These are phyloP conservation scores for Suillus cothurnatus DNA, from an alignment of 768 basidiomycete genomes.

Conservation along the genomic window DNA sequence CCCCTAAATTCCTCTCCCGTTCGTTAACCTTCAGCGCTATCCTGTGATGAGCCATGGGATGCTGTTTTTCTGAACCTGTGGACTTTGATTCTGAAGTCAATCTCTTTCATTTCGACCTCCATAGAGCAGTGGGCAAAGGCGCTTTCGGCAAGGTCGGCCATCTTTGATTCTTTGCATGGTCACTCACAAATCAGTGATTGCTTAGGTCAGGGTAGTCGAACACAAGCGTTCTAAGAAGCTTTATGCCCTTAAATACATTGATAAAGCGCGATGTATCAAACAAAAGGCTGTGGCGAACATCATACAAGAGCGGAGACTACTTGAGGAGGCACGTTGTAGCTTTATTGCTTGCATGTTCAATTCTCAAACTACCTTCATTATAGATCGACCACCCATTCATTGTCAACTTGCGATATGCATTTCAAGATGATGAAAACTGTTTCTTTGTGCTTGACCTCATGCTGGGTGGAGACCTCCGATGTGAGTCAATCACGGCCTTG, in stretches of 20 bases:
- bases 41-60: conserved; percentile 56
- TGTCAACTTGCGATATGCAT: conserved; percentile 91
- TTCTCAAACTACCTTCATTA: conserved; percentile 15
- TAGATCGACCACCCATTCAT: conserved; percentile 90
- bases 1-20: conserved; percentile 22
- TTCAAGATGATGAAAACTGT: conserved; percentile 97
- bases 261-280: conserved; percentile 88
- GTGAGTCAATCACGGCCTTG: conserved; percentile 48
- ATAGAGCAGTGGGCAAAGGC: conserved; percentile 94
- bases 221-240: conserved; percentile 92
- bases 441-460: conserved; percentile 98
- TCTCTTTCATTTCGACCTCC: conserved; percentile 96
- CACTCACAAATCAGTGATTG: conserved; percentile 13
- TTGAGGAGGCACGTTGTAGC: conserved; percentile 77
- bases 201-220: conserved; percentile 92
- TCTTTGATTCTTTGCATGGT: conserved; percentile 3
- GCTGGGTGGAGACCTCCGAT: conserved; percentile 92
- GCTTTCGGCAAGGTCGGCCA: conserved; percentile 91
- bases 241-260: conserved; percentile 97
- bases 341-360: not conserved
- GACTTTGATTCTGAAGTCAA: conserved; percentile 85
- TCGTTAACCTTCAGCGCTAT: conserved; percentile 34
- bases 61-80: conserved; percentile 69
- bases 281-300: conserved; percentile 92
- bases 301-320: conserved; percentile 88